These are phyloP conservation scores for Carex arenaria DNA, from an alignment of 202 grass and related monocot genomes.

Conservation along the genomic window DNA sequence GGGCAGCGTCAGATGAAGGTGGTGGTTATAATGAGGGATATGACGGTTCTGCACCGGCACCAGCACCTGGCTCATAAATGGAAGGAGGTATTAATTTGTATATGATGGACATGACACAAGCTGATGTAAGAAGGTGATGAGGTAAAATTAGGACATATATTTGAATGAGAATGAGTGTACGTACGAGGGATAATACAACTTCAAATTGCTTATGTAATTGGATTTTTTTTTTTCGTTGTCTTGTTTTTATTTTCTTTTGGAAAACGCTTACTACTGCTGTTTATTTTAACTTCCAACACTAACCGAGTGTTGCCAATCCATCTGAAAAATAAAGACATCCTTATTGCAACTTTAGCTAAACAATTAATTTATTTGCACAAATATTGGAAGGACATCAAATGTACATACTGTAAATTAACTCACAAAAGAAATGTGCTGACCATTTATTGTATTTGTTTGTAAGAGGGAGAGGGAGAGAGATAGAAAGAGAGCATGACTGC, in stretches of 20 bases:
- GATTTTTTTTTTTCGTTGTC: neutral
- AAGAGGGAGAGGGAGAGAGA: too few relatives aligned
- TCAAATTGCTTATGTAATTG: neutral
- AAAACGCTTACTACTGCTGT: neutral
- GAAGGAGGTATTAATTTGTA: neutral
- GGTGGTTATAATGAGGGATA: conserved; percentile 9
- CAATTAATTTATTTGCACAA: neutral
- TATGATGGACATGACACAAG: neutral
- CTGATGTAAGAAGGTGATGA: conserved; percentile 8
- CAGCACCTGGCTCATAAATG: neutral
- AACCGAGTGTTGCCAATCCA: neutral
- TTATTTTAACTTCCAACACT: neutral
- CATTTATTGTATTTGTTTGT: too few relatives aligned
- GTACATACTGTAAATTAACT: too few relatives aligned
- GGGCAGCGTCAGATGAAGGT: conserved; percentile 32
- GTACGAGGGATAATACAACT: neutral
- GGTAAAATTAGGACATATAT: neutral
- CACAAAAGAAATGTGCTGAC: too few relatives aligned
- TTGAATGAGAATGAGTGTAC: neutral
- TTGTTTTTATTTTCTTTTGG: neutral
- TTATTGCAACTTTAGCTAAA: neutral
- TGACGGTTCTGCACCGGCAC: neutral
- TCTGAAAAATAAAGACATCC: neutral
- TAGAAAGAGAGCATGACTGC: too few relatives aligned
- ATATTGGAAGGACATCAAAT: neutral